Percentiles rank a stretch among this genome's conserved stretches.
phyloP scores from a whole-genome alignment of 2,329 filamentous ascomycete species.

The Claviceps paspali region DNA sequence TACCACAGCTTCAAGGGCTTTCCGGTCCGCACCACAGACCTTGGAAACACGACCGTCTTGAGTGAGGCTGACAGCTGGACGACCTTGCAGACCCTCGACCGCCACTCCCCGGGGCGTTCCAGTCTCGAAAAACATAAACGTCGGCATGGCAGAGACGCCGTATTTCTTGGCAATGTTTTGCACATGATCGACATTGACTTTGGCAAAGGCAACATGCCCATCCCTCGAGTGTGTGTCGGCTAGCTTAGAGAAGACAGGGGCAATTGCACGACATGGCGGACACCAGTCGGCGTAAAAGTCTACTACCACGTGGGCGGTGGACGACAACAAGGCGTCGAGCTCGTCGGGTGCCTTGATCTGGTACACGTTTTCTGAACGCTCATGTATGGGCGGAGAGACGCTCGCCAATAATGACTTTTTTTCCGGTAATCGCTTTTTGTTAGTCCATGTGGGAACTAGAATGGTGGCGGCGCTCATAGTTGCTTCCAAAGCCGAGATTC shows the following conservation, averaged over 20 bases:
- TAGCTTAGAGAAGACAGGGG: slow-evolving; percentile 36
- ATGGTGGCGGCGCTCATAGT: too few relatives aligned
- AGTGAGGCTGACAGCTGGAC: slow-evolving; percentile 11
- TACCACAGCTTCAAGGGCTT: slow-evolving; percentile 14
- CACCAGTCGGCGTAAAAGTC: slow-evolving; percentile 39
- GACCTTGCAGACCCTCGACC: slow-evolving; percentile 13
- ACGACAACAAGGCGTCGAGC: slow-evolving; percentile 22
- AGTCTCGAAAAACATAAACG: slow-evolving; percentile 75
- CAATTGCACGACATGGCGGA: slow-evolving; percentile 32
- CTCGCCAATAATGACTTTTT: background rate
- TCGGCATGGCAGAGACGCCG: slow-evolving; percentile 81
- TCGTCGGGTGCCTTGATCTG: slow-evolving; percentile 17
- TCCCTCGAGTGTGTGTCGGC: slow-evolving; percentile 10
- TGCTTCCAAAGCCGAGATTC: background rate
- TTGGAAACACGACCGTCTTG: slow-evolving; percentile 15
- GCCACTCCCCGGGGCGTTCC: slow-evolving; percentile 32
- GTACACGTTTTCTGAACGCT: slow-evolving; percentile 23
- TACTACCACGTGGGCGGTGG: slow-evolving; percentile 26
- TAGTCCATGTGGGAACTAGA: background rate
- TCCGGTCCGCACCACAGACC: slow-evolving; percentile 15
- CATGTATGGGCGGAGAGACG: slow-evolving; percentile 20
- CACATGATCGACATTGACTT: slow-evolving; percentile 11
- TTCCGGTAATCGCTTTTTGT: background rate
- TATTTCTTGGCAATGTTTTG: slow-evolving; percentile 44
- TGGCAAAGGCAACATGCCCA: slow-evolving; percentile 10